Conservation (phyloP, 78 protist species). For the Neovahlkampfia damariscottae region DNA sequence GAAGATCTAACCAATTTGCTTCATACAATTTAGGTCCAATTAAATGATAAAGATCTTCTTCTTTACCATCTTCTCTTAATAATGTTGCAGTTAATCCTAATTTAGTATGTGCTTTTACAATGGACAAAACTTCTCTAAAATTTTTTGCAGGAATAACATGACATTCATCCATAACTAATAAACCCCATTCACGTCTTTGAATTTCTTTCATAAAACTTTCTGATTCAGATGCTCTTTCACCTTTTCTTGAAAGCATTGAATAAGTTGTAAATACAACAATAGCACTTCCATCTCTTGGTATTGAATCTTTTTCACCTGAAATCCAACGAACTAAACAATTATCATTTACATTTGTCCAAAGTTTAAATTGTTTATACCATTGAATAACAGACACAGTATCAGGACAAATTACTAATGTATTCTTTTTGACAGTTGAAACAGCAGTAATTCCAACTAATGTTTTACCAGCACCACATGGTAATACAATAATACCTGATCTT, state of each 20-base stretch:
- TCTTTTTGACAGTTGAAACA: constrained; percentile 61
- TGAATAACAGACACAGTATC: constrained; percentile 80
- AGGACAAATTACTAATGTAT: constrained; percentile 75
- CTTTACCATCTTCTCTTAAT: constrained; percentile 93
- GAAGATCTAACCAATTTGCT: constrained; percentile 98
- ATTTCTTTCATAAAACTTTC: constrained; percentile 49
- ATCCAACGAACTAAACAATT: constrained; percentile 54
- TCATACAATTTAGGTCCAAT: constrained; percentile 99
- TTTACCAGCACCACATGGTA: constrained; percentile 99
- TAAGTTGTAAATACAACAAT: constrained; percentile 79
- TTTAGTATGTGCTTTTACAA: constrained; percentile 77
- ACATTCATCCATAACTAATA: constrained; percentile 89
- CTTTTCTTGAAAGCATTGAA: constrained; percentile 71
- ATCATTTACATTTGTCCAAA: constrained; percentile 63
- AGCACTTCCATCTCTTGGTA: constrained; percentile 5
- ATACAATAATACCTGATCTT: constrained; percentile 93
- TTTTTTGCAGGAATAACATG: constrained; percentile 81
- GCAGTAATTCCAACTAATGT: constrained; percentile 95
- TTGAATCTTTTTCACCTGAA: constrained; percentile 38
- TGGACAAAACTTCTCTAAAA: constrained; percentile 38
- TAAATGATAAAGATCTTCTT: constrained; percentile 77
- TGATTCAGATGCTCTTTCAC: constrained; percentile 55
- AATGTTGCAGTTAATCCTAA: constrained; percentile 96
- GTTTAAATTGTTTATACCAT: constrained; percentile 78
- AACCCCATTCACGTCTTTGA: constrained; percentile 83